Conservation (phyloP, 2,329 filamentous ascomycete species). For the Knufia fluminis region DNA sequence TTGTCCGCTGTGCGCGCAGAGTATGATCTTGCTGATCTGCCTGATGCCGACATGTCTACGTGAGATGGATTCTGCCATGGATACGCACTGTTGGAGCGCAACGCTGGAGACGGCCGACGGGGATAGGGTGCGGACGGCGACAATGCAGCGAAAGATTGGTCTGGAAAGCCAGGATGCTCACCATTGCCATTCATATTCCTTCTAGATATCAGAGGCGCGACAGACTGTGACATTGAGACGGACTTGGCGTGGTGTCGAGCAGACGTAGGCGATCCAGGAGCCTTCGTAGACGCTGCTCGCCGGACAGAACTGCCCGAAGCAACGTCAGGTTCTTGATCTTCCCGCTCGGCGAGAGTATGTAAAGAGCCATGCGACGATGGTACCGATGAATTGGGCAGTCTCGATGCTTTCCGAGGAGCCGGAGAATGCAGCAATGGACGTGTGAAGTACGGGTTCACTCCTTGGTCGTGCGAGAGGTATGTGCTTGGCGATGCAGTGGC, state of each 20-base stretch:
- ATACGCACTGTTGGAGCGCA: slow-evolving; percentile 37
- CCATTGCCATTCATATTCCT: slow-evolving; percentile 13
- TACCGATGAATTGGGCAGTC: slow-evolving; percentile 28
- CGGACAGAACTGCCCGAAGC: slow-evolving; percentile 7
- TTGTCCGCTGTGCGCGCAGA: slow-evolving; percentile 36
- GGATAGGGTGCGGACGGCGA: slow-evolving; percentile 34
- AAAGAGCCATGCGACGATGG: slow-evolving; percentile 36
- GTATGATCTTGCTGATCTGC: slow-evolving; percentile 12
- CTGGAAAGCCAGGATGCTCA: slow-evolving; percentile 35
- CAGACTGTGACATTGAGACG: slow-evolving; percentile 14
- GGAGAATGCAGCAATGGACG: slow-evolving; percentile 8
- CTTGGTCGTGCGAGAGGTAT: slow-evolving; percentile 26
- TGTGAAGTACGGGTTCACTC: slow-evolving; percentile 9
- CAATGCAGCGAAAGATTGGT: slow-evolving; percentile 40
- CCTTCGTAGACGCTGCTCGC: neutral
- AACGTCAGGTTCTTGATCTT: neutral
- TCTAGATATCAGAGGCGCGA: neutral
- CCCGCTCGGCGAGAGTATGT: slow-evolving; percentile 19
- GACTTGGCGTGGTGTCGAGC: slow-evolving; percentile 18
- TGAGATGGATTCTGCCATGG: slow-evolving; percentile 29
- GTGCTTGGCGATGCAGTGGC: slow-evolving; percentile 24
- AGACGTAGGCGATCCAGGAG: neutral
- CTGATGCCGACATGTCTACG: slow-evolving; percentile 23
- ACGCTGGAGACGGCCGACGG: slow-evolving; percentile 30
- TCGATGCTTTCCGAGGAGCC: slow-evolving; percentile 29